Conservation (phyloP, 345 rosid species). For the Salix purpurea region DNA sequence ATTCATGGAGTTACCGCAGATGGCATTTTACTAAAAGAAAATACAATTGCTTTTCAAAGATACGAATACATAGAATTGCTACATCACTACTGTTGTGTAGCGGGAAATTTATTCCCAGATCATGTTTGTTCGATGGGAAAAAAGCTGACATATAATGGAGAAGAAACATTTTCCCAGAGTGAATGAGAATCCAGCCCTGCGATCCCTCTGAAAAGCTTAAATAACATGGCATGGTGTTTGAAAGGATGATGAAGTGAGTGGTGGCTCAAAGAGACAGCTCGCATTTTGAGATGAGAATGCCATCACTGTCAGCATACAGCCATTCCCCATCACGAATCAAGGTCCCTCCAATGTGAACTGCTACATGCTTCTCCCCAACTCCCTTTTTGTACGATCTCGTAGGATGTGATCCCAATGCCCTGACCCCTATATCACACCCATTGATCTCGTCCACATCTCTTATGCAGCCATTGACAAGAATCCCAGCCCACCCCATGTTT, state of each 20-base stretch:
- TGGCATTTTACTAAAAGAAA: no score
- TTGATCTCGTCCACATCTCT: slow-evolving; percentile 85
- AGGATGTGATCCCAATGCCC: slow-evolving; percentile 80
- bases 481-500: slow-evolving; percentile 81
- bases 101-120: no score
- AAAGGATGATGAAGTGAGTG: not conserved
- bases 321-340: slow-evolving; percentile 69
- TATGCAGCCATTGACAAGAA: slow-evolving; percentile 73
- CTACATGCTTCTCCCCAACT: slow-evolving; percentile 63
- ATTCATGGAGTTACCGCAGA: no score
- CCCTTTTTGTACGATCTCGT: slow-evolving; percentile 74
- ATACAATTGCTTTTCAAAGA: no score
- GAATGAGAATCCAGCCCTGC: no score
- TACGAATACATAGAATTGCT: no score
- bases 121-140: not conserved
- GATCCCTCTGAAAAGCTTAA: no score
- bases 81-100: no score
- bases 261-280: slow-evolving; percentile 49
- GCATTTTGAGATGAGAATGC: slow-evolving; percentile 55
- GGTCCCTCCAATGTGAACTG: slow-evolving; percentile 55
- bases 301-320: slow-evolving; percentile 86
- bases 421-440: slow-evolving; percentile 64
- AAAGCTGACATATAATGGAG: not conserved
- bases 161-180: not conserved
- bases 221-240: no score